phyloP scores from a whole-genome alignment of 164 flowering plant genomes.

The Piper longum region DNA sequence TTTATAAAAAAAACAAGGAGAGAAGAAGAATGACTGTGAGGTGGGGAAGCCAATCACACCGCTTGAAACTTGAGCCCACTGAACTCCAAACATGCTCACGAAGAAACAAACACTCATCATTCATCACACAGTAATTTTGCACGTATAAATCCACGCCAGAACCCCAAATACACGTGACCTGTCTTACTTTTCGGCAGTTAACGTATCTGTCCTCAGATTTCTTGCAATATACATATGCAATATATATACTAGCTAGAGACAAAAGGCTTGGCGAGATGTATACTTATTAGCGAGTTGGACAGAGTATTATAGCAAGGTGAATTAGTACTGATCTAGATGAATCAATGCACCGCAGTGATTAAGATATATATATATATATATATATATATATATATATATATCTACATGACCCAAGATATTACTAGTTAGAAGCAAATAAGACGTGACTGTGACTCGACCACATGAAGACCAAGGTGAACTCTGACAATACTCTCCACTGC shows the following conservation, averaged over 20 bases:
- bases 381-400: no score
- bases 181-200: background rate
- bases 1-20: slow-evolving; percentile 5
- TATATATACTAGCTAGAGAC: no score
- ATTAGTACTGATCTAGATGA: no score
- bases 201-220: background rate
- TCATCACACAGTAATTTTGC: slow-evolving; percentile 33
- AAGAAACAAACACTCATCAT: slow-evolving; percentile 36
- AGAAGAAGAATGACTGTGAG: slow-evolving; percentile 1
- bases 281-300: no score
- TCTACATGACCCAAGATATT: background rate
- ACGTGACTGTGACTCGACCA: background rate
- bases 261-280: no score
- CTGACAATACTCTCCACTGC: background rate
- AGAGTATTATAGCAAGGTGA: no score
- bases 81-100: background rate
- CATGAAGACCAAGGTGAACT: background rate
- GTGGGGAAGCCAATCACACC: slow-evolving; percentile 21
- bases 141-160: slow-evolving; percentile 31
- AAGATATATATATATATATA: no score
- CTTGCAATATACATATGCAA: no score
- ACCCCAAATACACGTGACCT: slow-evolving; percentile 25
- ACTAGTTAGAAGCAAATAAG: background rate
- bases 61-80: slow-evolving; percentile 42
- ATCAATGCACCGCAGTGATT: no score